phyloP scores from a whole-genome alignment of 2,329 filamentous ascomycete genomes.

The Basipetospora chlamydospora region DNA sequence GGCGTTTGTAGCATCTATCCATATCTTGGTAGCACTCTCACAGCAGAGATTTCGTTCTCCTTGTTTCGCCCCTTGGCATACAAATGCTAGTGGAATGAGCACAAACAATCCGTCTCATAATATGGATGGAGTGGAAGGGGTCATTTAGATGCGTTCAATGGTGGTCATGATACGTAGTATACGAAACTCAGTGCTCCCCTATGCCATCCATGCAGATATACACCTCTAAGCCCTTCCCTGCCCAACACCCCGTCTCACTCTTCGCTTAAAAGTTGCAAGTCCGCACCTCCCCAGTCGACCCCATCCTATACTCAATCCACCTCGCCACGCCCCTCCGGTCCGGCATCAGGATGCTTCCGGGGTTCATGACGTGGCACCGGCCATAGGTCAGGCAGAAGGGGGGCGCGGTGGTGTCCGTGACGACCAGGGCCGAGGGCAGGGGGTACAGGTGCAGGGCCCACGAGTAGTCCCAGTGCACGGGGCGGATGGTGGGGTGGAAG shows the following conservation, averaged over 20 bases:
- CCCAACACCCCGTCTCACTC: background rate
- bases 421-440: slow-evolving; percentile 66
- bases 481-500: slow-evolving; percentile 65
- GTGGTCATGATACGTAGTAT: too few relatives aligned
- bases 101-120: too few relatives aligned
- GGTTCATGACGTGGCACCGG: slow-evolving; percentile 92
- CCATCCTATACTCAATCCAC: slow-evolving; percentile 80
- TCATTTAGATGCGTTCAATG: too few relatives aligned
- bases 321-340: slow-evolving; percentile 54
- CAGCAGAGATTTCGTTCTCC: too few relatives aligned
- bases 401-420: slow-evolving; percentile 69
- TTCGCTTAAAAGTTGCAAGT: slow-evolving; percentile 42
- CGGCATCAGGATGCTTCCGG: slow-evolving; percentile 58
- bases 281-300: slow-evolving; percentile 44
- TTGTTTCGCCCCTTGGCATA: too few relatives aligned
- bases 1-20: too few relatives aligned
- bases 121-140: too few relatives aligned
- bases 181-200: too few relatives aligned
- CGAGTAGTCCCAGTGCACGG: slow-evolving; percentile 81
- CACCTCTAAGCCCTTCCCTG: too few relatives aligned
- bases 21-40: too few relatives aligned
- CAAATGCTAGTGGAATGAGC: too few relatives aligned
- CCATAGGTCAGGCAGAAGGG: slow-evolving; percentile 85
- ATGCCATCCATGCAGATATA: too few relatives aligned
- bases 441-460: slow-evolving; percentile 71